Conservation (phyloP, 2,329 filamentous ascomycete species). For the Cytospora mali region DNA sequence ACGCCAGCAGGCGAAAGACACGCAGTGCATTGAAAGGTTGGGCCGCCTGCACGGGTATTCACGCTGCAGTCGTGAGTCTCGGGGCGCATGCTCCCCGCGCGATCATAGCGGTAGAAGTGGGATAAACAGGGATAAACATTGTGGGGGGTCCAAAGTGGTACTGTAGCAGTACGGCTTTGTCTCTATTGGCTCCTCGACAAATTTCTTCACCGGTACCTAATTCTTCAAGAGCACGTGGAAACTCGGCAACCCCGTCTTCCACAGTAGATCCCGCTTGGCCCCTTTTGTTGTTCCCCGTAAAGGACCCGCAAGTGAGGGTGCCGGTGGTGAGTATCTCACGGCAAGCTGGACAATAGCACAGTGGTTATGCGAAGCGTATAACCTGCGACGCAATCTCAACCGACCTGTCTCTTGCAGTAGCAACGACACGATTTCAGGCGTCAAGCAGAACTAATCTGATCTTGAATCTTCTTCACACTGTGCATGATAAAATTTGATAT, state of each 20-base stretch:
- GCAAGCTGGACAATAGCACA: neutral
- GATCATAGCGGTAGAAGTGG: too few relatives aligned
- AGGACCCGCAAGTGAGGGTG: neutral
- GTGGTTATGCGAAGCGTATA: neutral
- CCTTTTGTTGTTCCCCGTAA: neutral
- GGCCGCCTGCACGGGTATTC: too few relatives aligned
- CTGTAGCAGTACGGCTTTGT: too few relatives aligned
- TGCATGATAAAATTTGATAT: neutral
- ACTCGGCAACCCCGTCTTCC: neutral
- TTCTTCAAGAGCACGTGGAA: neutral
- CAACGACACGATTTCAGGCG: neutral
- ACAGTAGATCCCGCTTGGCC: neutral
- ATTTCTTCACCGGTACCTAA: neutral
- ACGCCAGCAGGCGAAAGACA: neutral
- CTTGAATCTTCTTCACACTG: neutral
- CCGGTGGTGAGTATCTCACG: neutral
- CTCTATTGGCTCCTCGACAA: neutral
- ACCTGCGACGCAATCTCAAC: neutral
- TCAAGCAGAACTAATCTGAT: neutral
- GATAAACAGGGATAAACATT: too few relatives aligned
- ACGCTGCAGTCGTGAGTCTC: too few relatives aligned
- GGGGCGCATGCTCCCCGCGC: too few relatives aligned
- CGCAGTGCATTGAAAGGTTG: too few relatives aligned
- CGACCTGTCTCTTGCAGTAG: neutral
- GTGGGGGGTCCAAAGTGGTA: too few relatives aligned